Percentiles rank a stretch among this genome's conserved stretches.
These are phyloP conservation scores for Neckera pumila DNA, from an alignment of 225 moss, liverwort and hornwort genomes.

Conservation along the genomic window DNA sequence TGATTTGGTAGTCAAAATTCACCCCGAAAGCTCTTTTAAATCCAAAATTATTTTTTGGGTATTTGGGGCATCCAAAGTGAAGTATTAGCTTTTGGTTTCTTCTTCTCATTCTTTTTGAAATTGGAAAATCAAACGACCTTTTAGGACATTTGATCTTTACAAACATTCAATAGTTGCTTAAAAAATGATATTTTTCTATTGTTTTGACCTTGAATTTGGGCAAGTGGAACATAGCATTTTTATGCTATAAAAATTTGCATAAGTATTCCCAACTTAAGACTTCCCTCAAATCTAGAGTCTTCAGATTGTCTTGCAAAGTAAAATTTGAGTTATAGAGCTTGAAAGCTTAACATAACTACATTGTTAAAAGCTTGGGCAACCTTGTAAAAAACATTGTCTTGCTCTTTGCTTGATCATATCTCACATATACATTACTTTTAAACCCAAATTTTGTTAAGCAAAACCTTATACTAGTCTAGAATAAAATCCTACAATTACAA, in stretches of 20 bases:
- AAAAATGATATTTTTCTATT: no score
- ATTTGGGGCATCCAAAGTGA: rapidly evolving
- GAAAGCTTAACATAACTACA: background rate
- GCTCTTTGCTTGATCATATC: no score
- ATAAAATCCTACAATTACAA: background rate
- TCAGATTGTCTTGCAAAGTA: background rate
- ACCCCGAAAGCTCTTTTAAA: background rate
- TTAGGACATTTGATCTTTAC: background rate
- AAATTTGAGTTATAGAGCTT: background rate
- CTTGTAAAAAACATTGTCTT: background rate
- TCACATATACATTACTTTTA: background rate
- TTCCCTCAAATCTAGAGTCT: background rate
- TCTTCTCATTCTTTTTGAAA: background rate
- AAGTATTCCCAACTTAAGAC: rapidly evolving
- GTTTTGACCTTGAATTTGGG: background rate
- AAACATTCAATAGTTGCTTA: no score
- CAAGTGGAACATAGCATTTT: background rate
- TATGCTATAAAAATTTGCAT: background rate
- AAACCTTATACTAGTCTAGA: background rate
- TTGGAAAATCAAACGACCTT: background rate
- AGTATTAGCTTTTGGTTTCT: background rate
- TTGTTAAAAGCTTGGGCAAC: rapidly evolving
- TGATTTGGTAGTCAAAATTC: background rate
- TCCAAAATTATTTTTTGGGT: rapidly evolving
- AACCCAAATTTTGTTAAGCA: background rate